Percentiles rank a stretch among this genome's conserved stretches.
phyloP scores from a whole-genome alignment of 352 stramenopile genomes.

The Thalassiosira oceanica region DNA sequence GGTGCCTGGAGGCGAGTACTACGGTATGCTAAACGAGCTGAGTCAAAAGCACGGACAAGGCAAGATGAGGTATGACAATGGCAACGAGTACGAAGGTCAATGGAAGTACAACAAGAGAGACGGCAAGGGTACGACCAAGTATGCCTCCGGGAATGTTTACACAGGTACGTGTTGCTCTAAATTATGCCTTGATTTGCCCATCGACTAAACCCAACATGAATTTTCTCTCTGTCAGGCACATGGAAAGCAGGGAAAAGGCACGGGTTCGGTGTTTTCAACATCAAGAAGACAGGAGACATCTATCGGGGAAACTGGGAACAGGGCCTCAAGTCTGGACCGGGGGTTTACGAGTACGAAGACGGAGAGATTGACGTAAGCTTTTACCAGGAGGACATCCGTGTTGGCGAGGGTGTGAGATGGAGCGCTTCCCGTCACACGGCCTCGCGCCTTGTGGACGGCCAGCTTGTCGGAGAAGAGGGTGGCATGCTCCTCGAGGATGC shows the following conservation, averaged over 20 bases:
- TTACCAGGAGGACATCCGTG: conserved; percentile 29
- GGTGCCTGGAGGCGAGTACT: conserved; percentile 40
- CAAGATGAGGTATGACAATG: conserved; percentile 86
- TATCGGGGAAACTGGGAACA: conserved; percentile 73
- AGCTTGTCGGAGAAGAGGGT: no score
- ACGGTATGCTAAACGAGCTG: conserved; percentile 41
- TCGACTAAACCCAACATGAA: no score
- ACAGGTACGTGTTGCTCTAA: no score
- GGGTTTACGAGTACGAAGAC: conserved; percentile 69
- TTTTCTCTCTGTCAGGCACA: no score
- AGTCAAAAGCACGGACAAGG: conserved; percentile 79
- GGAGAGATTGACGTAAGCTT: conserved; percentile 52
- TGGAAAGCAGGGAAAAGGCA: conserved; percentile 46
- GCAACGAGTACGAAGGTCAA: conserved; percentile 86
- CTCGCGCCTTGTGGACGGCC: conserved; percentile 35
- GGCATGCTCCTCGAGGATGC: no score
- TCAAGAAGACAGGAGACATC: conserved; percentile 63
- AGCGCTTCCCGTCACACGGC: conserved; percentile 26
- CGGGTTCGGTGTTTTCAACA: conserved; percentile 66
- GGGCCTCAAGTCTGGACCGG: conserved; percentile 67
- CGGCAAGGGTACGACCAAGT: conserved; percentile 77
- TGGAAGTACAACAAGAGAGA: conserved; percentile 88
- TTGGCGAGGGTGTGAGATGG: conserved; percentile 38
- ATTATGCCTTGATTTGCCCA: no score
- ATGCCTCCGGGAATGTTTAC: conserved; percentile 52